These are phyloP conservation scores for Botrytis byssoidea DNA, from an alignment of 2,329 filamentous ascomycete species.

Conservation along the genomic window DNA sequence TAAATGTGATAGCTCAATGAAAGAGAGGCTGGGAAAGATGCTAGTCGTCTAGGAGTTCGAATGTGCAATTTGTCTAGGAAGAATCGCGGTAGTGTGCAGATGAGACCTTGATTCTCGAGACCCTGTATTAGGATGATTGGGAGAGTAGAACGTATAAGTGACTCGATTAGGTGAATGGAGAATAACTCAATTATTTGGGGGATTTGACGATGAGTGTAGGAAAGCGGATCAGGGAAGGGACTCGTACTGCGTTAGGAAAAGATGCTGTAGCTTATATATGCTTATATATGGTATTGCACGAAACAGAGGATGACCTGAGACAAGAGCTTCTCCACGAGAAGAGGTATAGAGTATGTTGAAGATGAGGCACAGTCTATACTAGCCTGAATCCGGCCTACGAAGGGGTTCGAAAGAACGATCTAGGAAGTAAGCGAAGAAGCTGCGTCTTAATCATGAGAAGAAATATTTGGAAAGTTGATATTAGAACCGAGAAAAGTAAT, in stretches of 20 bases:
- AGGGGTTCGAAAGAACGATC: not conserved
- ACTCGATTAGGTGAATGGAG: not conserved
- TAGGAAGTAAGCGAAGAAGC: not conserved
- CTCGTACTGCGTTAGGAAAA: not conserved
- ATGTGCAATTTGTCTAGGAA: not conserved
- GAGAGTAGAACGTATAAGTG: accelerated
- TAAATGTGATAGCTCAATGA: too few species aligned
- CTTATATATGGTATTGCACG: not conserved
- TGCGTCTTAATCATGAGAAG: not conserved
- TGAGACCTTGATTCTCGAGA: not conserved
- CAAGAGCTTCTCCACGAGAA: accelerated
- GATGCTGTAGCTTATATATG: not conserved
- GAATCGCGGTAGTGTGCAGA: not conserved
- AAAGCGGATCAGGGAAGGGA: not conserved
- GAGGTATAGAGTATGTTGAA: not conserved
- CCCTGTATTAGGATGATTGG: not conserved
- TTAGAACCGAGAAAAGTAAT: not conserved
- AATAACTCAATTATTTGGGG: not conserved
- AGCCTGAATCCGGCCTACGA: not conserved
- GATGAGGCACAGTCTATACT: not conserved
- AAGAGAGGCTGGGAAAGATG: not conserved
- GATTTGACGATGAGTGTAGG: not conserved
- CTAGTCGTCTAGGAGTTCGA: not conserved
- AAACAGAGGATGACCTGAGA: accelerated
- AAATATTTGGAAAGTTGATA: not conserved